phyloP scores from a whole-genome alignment of 768 basidiomycete species.

The Solioccasus polychromus region DNA sequence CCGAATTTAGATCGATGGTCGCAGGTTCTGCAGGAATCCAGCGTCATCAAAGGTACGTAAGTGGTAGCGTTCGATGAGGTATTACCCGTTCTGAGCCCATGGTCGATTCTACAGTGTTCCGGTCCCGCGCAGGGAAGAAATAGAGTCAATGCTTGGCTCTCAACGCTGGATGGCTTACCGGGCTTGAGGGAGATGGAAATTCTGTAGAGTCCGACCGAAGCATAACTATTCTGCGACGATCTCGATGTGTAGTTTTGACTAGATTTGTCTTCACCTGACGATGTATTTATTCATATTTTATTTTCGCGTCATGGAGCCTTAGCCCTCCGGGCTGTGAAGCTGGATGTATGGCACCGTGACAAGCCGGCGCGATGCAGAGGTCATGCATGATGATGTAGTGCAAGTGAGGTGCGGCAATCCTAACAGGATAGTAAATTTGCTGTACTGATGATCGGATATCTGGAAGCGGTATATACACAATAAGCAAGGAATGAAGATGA shows the following conservation, averaged over 20 bases:
- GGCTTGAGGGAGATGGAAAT: conserved; percentile 7
- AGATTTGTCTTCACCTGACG: not conserved
- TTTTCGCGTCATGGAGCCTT: too few relatives aligned
- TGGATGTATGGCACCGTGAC: too few relatives aligned
- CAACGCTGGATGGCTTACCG: conserved; percentile 7
- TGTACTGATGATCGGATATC: too few relatives aligned
- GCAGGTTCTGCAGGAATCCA: not conserved
- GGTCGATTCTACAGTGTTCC: not conserved
- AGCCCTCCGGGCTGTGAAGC: too few relatives aligned
- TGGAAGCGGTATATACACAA: too few relatives aligned
- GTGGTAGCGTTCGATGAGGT: not conserved
- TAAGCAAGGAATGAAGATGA: too few relatives aligned
- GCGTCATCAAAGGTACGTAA: conserved; percentile 14
- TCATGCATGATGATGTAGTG: too few relatives aligned
- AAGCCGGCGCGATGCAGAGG: too few relatives aligned
- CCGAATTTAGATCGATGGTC: not conserved
- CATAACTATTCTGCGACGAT: not conserved
- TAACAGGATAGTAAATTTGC: too few relatives aligned
- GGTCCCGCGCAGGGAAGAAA: not conserved
- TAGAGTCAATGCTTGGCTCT: not conserved
- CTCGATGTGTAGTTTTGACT: conserved; percentile 3
- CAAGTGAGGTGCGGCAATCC: too few relatives aligned
- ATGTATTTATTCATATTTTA: not conserved
- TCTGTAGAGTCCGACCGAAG: not conserved
- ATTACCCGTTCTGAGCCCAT: not conserved